Evolutionary conservation across 495 filamentous ascomycete genomes (phyloP).

Genomic region (Neohortaea acidophila): DNA sequence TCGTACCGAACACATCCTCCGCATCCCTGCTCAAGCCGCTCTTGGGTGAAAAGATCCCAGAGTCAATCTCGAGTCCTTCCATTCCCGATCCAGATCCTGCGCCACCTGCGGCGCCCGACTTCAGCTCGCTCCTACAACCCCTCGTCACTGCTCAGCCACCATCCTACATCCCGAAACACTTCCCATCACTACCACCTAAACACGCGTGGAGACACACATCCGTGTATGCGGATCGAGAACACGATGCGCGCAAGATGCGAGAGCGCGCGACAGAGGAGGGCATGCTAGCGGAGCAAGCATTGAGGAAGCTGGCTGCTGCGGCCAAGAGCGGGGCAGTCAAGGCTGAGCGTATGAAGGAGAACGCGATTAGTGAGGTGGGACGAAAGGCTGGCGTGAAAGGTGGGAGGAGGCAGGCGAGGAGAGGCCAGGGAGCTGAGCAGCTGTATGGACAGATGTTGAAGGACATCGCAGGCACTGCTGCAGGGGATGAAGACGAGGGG

Average conservation of each 20-base stretch:
- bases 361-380: slow-evolving; percentile 4
- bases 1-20: slow-evolving; percentile 17
- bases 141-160: slow-evolving; percentile 33
- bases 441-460: slow-evolving; percentile 25
- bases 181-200: slow-evolving; percentile 54
- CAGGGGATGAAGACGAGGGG: slow-evolving; percentile 5
- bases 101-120: slow-evolving; percentile 28
- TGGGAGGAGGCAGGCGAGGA: slow-evolving; percentile 10
- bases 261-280: slow-evolving; percentile 61
- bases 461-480: slow-evolving; percentile 3
- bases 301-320: slow-evolving; percentile 46
- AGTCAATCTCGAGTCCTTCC: slow-evolving; percentile 22
- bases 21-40: slow-evolving; percentile 27
- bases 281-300: slow-evolving; percentile 54
- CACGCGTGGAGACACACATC: slow-evolving; percentile 59
- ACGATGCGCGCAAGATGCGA: slow-evolving; percentile 53
- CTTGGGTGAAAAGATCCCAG: slow-evolving; percentile 29
- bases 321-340: slow-evolving; percentile 25
- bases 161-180: slow-evolving; percentile 47
- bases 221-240: slow-evolving; percentile 48
- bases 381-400: slow-evolving; percentile 8
- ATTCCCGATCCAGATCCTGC: slow-evolving; percentile 35
- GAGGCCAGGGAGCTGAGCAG: slow-evolving; percentile 22
- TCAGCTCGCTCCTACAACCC: slow-evolving; percentile 33
- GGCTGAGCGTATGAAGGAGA: slow-evolving; percentile 14